Evolutionary conservation across 345 rosid genomes (phyloP), one percentile per base, ranked within the genome.

Genomic region (Camelina neglecta): DNA sequence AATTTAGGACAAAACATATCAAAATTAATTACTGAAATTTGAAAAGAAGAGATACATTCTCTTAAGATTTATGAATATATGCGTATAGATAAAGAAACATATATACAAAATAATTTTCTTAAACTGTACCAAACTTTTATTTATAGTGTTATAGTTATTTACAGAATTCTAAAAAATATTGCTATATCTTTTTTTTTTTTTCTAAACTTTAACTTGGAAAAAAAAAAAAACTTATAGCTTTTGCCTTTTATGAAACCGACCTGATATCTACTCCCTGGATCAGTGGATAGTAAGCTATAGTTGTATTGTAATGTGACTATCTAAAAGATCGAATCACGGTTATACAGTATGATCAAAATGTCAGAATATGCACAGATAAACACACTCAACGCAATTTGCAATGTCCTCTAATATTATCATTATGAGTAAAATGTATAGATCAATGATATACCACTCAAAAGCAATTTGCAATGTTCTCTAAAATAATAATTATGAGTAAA

Each of bases 331-430:
- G 54, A 42, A 67, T 49, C 61, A 60, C 36, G 2, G 6, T 16
- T 51, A 60, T 59, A 1, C 26, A n/a, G 31, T 29, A 11, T 26
- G 11, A 29, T 2, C 23, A 6, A 36, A 59, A 44, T 44, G 48
- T 47, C 33, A 63, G 12, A 33, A 8, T 10, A 55, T 8, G 38
- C 24, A 75, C 24, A 75, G 41, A 53, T 1, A n/a, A 26, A 51
- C 47, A 49, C 68, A 69, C 39, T 61, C 36, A 21, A 20, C 61
- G 39, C 69, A 42, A 44, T 33, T 51, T 38, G 74, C 49, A 69
- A 53, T 35, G 35, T 47, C 18, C 7, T 8, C n/a, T 60, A 75
- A 50, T 20, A 10, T 49, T 16, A 20, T 55, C 41, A 10, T 49
- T 11, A 20, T 62, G 33, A 16, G 78, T 49, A 58, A 26, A 75